Evolutionary conservation across 495 filamentous ascomycete species (phyloP).

Genomic region (Trichoderma parareesei): DNA sequence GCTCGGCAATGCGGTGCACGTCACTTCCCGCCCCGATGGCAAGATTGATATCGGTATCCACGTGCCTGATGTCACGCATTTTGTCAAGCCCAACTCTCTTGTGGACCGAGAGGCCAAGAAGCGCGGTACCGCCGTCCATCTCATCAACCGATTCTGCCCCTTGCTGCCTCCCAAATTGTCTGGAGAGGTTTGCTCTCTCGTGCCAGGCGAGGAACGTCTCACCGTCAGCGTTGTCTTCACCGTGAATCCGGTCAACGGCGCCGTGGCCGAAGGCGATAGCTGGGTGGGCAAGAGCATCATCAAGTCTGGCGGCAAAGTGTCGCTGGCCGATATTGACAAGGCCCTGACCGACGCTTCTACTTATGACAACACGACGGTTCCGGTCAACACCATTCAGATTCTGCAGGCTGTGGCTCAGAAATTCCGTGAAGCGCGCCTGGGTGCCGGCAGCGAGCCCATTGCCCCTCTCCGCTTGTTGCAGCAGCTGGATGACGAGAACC

Average conservation of each 20-base stretch:
- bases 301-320: slow-evolving; percentile 78
- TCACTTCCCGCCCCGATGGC: slow-evolving; percentile 72
- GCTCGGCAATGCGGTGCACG: slow-evolving; percentile 84
- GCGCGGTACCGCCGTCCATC: slow-evolving; percentile 88
- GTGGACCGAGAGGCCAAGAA: slow-evolving; percentile 98
- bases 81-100: slow-evolving; percentile 91
- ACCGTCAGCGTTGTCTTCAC: slow-evolving; percentile 89
- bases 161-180: slow-evolving; percentile 82
- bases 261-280: slow-evolving; percentile 68
- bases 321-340: slow-evolving; percentile 76
- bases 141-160: slow-evolving; percentile 85
- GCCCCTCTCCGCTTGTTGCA: slow-evolving; percentile 82
- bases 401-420: slow-evolving; percentile 73
- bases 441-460: slow-evolving; percentile 65
- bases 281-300: slow-evolving; percentile 94
- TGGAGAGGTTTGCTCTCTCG: slow-evolving; percentile 77
- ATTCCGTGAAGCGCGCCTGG: slow-evolving; percentile 79
- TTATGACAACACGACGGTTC: slow-evolving; percentile 49
- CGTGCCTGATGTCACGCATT: slow-evolving; percentile 92
- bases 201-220: slow-evolving; percentile 77
- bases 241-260: slow-evolving; percentile 68
- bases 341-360: slow-evolving; percentile 55
- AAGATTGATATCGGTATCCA: slow-evolving; percentile 92
- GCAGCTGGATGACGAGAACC: slow-evolving; percentile 96
- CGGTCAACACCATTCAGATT: slow-evolving; percentile 63